Evolutionary conservation across 1,284 basidiomycete genomes (phyloP), one percentile per base, ranked within the genome.

Genomic region (Sanghuangporus baumii): DNA sequence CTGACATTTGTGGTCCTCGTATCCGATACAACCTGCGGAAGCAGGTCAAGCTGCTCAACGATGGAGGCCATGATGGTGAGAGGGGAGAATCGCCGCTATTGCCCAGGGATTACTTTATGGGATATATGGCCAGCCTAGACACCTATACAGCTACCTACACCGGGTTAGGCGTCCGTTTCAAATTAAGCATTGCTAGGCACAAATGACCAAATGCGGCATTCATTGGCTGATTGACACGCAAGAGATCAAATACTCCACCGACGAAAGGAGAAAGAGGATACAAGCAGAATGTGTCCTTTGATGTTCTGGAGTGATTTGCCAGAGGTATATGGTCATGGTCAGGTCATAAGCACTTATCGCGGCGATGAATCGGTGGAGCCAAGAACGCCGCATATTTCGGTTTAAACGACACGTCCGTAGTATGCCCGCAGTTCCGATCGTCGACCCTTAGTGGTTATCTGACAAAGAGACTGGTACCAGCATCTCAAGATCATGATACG

Each of bases 1-100:
- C 59, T 38, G 40, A 60, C 59, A 34, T 55, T 60, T 18, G 59
- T 60, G 18, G 26, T 60, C 36, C 51, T 20, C 18, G 40, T 20
- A 26, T 60, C 59, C 36, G 23, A 43, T 31, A 60, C 37, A 20
- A 60, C 8, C 26, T 47, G 37, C 38, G 51, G 51, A 7, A 60
- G 36, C 23, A 47, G 12, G 14, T 37, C 38, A 9, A 54, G 16
- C 51, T 54, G 48, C 56, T 58, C 41, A 38, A 40, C 43, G 43
- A 48, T 34, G 56, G 56, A 31, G 23, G 56, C 52, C 52, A 58
- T 46, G 56, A n/a, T n/a, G 56, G 11, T 38, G 37, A 40, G 36
- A 34, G 12, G 31, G 23, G 16, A 20, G 14, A 34, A 40, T 16
- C 12, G 14, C 34, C 31, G 20, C 37, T 4, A 6, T 8, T 16